phyloP scores from a whole-genome alignment of 768 basidiomycete species.

The Lepiota brunneoincarnata region DNA sequence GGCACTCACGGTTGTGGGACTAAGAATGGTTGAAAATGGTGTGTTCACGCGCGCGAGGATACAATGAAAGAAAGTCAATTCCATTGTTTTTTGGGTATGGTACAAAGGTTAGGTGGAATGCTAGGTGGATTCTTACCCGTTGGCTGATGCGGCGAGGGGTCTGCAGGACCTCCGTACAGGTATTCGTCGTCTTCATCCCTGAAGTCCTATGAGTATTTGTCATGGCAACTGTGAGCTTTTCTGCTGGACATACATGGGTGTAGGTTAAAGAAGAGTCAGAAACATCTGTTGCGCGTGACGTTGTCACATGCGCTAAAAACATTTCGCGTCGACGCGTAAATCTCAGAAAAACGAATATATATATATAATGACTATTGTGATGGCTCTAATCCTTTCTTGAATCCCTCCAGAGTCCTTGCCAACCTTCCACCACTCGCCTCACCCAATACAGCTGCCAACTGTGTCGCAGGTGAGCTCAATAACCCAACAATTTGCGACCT shows the following conservation, averaged over 20 bases:
- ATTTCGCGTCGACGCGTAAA: conserved; percentile 3
- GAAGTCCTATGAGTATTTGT: conserved; percentile 8
- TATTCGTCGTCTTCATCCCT: conserved; percentile 85
- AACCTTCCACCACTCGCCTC: conserved; percentile 68
- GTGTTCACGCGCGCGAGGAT: conserved; percentile 36
- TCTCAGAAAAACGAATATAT: conserved; percentile 1
- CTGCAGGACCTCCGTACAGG: conserved; percentile 60
- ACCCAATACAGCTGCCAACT: conserved; percentile 52
- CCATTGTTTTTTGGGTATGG: conserved; percentile 12
- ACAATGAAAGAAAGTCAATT: conserved; percentile 24
- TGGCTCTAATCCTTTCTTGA: conserved; percentile 60
- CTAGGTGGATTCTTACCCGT: conserved; percentile 22
- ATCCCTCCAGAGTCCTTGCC: conserved; percentile 72
- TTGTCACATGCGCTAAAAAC: conserved; percentile 3
- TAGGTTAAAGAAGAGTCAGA: neutral
- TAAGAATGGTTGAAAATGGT: conserved; percentile 28
- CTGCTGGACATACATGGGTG: conserved; percentile 9
- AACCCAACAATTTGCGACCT: conserved; percentile 84
- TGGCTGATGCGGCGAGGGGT: conserved; percentile 18
- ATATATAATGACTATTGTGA: conserved; percentile 7
- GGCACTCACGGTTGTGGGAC: conserved; percentile 64
- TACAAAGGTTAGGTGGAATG: conserved; percentile 44
- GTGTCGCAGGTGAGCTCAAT: conserved; percentile 69
- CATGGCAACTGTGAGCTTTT: neutral
- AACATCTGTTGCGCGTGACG: conserved; percentile 7